Evolutionary conservation across 1,139 yeast genomes (phyloP).

Genomic region (Geotrichum reessii): DNA sequence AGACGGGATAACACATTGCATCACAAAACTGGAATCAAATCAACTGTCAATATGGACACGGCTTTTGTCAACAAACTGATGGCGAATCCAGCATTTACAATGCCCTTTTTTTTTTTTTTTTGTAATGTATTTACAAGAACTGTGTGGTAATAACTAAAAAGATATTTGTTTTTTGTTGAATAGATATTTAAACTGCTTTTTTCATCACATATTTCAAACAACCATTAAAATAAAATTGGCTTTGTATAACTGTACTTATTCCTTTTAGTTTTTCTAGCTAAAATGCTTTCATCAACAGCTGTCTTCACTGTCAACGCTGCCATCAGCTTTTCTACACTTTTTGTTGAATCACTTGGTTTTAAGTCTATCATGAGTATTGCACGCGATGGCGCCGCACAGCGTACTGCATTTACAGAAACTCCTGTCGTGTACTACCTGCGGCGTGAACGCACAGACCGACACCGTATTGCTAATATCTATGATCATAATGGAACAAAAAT

Average conservation of each 20-base stretch:
- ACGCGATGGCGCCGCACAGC: slow-evolving; percentile 24
- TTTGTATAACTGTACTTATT: neutral
- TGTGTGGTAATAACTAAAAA: too few relatives aligned
- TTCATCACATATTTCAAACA: too few relatives aligned
- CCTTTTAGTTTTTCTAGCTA: neutral
- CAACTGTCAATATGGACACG: neutral
- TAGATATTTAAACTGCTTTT: neutral
- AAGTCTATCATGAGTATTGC: slow-evolving; percentile 12
- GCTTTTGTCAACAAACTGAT: neutral
- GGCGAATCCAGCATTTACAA: neutral
- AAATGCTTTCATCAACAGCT: slow-evolving; percentile 19
- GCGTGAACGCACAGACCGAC: slow-evolving; percentile 45
- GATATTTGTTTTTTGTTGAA: too few relatives aligned
- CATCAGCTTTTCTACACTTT: slow-evolving; percentile 15
- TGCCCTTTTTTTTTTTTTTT: too few relatives aligned
- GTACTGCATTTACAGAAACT: slow-evolving; percentile 30
- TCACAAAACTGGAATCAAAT: neutral
- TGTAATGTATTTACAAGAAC: too few relatives aligned
- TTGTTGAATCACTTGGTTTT: slow-evolving; percentile 16
- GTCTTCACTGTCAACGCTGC: slow-evolving; percentile 17
- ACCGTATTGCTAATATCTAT: slow-evolving; percentile 46
- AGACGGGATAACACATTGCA: neutral
- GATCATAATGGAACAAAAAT: slow-evolving; percentile 42
- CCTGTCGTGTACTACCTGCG: slow-evolving; percentile 46
- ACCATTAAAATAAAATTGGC: neutral